Conservation (phyloP, 306 rosid genomes). For the Abrus pulchellus region DNA sequence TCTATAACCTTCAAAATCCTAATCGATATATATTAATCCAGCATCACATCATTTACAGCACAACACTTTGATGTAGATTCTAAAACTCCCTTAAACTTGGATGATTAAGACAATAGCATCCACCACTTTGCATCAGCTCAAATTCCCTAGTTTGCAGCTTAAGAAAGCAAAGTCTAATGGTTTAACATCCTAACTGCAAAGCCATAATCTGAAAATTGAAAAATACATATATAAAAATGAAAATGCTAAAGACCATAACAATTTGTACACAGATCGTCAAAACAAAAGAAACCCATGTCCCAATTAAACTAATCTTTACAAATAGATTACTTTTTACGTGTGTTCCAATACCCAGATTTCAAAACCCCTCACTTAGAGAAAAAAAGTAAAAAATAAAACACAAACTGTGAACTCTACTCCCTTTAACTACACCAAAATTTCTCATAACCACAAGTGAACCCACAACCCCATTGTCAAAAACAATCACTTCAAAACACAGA, state of each 20-base stretch:
- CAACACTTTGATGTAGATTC: background rate
- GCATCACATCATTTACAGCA: conserved; percentile 13
- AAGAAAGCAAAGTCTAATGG: background rate
- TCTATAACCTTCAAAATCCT: conserved; percentile 25
- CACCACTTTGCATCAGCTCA: conserved; percentile 44
- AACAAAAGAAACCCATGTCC: conserved; percentile 42
- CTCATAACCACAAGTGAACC: conserved; percentile 43
- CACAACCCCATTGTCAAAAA: conserved; percentile 50
- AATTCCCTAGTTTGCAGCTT: conserved; percentile 41
- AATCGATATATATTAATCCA: conserved; percentile 15
- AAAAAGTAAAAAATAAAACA: background rate
- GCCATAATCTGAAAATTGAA: background rate
- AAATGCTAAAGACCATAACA: conserved; percentile 35
- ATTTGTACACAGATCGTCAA: conserved; percentile 43
- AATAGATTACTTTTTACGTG: conserved; percentile 4
- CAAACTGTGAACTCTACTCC: conserved; percentile 46
- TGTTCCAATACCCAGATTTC: conserved; percentile 42
- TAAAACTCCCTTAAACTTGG: conserved; percentile 31
- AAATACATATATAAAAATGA: background rate
- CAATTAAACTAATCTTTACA: conserved; percentile 42
- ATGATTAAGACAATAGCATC: conserved; percentile 14
- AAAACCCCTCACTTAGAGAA: background rate
- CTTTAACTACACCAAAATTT: conserved; percentile 38
- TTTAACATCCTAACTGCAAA: background rate
- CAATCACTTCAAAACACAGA: conserved; percentile 61